A percentile compares a stretch with the other conserved stretches of the same genome.
Evolutionary conservation across 2,329 filamentous ascomycete genomes (phyloP).

Genomic region (Rutstroemia sp.): DNA sequence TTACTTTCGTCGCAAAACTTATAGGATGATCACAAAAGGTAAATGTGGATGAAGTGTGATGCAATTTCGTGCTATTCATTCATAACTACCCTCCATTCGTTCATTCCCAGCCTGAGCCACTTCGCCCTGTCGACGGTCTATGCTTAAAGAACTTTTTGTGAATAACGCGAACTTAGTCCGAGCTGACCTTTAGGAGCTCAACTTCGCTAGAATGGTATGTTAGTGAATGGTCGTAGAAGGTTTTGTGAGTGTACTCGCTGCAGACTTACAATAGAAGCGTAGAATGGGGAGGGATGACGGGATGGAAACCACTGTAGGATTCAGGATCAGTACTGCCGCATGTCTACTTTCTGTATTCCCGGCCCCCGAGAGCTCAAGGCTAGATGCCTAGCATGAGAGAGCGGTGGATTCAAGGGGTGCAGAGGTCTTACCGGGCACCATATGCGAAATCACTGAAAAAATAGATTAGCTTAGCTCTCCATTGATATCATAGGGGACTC

Average conservation of each 20-base stretch:
- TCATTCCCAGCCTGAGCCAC: slow-evolving; percentile 13
- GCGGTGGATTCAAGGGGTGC: not conserved
- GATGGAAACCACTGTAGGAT: slow-evolving; percentile 59
- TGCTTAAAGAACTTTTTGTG: slow-evolving; percentile 11
- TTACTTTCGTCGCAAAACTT: not conserved
- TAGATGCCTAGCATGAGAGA: not conserved
- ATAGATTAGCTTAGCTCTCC: slow-evolving; percentile 15
- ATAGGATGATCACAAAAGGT: not conserved
- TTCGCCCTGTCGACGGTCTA: slow-evolving; percentile 12
- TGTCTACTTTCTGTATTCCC: slow-evolving; percentile 1
- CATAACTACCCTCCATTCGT: not conserved
- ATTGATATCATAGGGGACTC: slow-evolving; percentile 28
- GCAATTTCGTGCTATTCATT: not conserved
- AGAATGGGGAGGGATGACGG: slow-evolving; percentile 61
- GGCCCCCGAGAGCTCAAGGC: not conserved
- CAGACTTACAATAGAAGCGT: slow-evolving; percentile 73
- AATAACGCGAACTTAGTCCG: slow-evolving; percentile 29
- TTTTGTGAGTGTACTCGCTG: not conserved
- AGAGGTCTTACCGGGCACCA: slow-evolving; percentile 46
- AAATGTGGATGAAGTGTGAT: not conserved
- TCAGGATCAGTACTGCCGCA: slow-evolving; percentile 10
- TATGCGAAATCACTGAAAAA: slow-evolving; percentile 54
- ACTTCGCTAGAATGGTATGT: slow-evolving; percentile 49
- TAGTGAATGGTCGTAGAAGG: slow-evolving; percentile 10
- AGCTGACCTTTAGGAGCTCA: slow-evolving; percentile 54